phyloP scores from a whole-genome alignment of 192 early-diverging fungal genomes.

The Chytriomyces sp. region DNA sequence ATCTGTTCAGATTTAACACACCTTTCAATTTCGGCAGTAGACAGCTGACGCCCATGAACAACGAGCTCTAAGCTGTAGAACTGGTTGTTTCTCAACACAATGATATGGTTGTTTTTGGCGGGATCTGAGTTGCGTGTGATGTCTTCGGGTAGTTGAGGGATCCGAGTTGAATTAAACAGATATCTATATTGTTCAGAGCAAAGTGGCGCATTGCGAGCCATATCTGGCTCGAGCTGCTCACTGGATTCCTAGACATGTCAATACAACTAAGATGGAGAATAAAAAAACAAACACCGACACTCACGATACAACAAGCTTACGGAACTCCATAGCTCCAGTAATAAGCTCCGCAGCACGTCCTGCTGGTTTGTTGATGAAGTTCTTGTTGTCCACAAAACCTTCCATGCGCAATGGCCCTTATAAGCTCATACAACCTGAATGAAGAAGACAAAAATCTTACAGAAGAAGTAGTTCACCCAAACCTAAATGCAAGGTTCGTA shows the following conservation, averaged over 20 bases:
- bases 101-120: slow-evolving; percentile 75
- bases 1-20: no score
- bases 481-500: slow-evolving; percentile 15
- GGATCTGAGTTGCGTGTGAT: slow-evolving; percentile 74
- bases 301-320: slow-evolving; percentile 71
- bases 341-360: slow-evolving; percentile 86
- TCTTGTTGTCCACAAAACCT: slow-evolving; percentile 84
- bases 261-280: neutral
- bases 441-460: neutral
- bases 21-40: slow-evolving; percentile 80
- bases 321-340: slow-evolving; percentile 88
- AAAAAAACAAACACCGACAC: slow-evolving; percentile 14
- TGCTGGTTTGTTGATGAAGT: slow-evolving; percentile 70
- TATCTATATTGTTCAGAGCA: slow-evolving; percentile 85
- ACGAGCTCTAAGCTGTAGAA: slow-evolving; percentile 80
- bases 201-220: slow-evolving; percentile 72
- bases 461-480: slow-evolving; percentile 92
- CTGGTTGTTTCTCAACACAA: slow-evolving; percentile 88
- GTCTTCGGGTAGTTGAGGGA: slow-evolving; percentile 86
- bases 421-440: neutral
- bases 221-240: slow-evolving; percentile 80
- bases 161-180: slow-evolving; percentile 96
- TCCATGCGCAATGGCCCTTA: neutral
- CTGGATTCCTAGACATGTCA: slow-evolving; percentile 21
- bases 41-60: slow-evolving; percentile 77